phyloP scores from a whole-genome alignment of 257 asterid species.

The Solanum paucissectum region DNA sequence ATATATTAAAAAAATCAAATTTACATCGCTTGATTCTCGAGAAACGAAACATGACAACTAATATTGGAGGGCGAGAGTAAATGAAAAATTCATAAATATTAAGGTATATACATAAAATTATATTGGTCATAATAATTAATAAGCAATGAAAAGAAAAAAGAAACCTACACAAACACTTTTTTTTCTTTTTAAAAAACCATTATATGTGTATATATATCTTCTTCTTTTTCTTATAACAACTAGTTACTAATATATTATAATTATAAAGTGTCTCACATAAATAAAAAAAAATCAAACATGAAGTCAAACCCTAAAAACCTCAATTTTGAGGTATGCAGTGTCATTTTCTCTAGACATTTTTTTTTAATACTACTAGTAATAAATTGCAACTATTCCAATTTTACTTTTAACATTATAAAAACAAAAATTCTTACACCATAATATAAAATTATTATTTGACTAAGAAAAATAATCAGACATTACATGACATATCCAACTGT shows the following conservation, averaged over 20 bases:
- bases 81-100: not conserved
- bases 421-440: not conserved
- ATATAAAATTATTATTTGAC: not conserved
- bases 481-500: constrained; percentile 29
- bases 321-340: not conserved
- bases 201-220: not conserved
- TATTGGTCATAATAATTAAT: not conserved
- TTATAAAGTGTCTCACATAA: not conserved
- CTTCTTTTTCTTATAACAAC: not conserved
- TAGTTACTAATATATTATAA: not conserved
- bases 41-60: not conserved
- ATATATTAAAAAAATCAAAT: no score
- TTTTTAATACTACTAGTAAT: not conserved
- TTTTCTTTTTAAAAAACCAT: not conserved
- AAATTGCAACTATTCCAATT: not conserved
- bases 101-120: not conserved
- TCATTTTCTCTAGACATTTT: not conserved
- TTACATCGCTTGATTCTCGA: not conserved
- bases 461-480: not conserved
- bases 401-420: not conserved
- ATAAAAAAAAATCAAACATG: not conserved
- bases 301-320: constrained; percentile 10
- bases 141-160: not conserved
- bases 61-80: rapidly evolving
- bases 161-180: not conserved